A percentile compares a stretch with the other conserved stretches of the same genome.
phyloP scores from a whole-genome alignment of 2,329 filamentous ascomycete genomes.

The Diaporthe vaccinii region DNA sequence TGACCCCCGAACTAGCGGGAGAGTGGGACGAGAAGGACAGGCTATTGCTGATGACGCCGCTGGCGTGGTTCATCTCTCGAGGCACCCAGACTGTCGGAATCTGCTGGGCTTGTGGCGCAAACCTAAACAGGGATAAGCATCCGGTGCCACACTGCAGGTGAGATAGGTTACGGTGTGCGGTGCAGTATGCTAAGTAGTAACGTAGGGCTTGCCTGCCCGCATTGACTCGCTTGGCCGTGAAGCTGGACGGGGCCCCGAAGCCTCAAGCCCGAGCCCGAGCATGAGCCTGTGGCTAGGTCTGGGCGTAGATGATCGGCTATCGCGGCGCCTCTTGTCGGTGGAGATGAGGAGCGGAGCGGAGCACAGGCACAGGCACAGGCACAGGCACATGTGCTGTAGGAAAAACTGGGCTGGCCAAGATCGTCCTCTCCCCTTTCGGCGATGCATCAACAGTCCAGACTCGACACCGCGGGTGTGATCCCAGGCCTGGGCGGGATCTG shows the following conservation, averaged over 20 bases:
- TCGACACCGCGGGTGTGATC: conserved; percentile 8
- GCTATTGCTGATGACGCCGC: conserved; percentile 24
- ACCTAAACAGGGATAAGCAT: conserved; percentile 41
- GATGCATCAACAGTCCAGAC: conserved; percentile 23
- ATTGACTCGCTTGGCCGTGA: conserved; percentile 26
- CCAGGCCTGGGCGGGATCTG: conserved; percentile 5
- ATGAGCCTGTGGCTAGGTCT: not conserved
- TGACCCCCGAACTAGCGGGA: not conserved
- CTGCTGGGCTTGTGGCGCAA: conserved; percentile 39
- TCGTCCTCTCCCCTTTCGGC: not conserved
- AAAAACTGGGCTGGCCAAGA: not conserved
- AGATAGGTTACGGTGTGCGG: conserved; percentile 26
- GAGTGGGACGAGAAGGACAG: conserved; percentile 8
- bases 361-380: not conserved
- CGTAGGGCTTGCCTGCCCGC: conserved; percentile 31
- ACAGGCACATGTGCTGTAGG: not conserved
- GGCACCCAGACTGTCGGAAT: conserved; percentile 34
- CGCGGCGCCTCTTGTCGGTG: conserved; percentile 26
- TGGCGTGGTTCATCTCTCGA: conserved; percentile 31
- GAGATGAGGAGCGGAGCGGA: conserved; percentile 19
- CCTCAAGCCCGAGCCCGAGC: not conserved
- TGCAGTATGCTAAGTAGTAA: not conserved
- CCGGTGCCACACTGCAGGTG: conserved; percentile 39
- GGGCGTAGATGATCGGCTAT: conserved; percentile 11
- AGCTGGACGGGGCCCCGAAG: conserved; percentile 2